Evolutionary conservation across 768 basidiomycete species (phyloP), one percentile per base, ranked within the genome.

Genomic region (Kondoa malvinella): DNA sequence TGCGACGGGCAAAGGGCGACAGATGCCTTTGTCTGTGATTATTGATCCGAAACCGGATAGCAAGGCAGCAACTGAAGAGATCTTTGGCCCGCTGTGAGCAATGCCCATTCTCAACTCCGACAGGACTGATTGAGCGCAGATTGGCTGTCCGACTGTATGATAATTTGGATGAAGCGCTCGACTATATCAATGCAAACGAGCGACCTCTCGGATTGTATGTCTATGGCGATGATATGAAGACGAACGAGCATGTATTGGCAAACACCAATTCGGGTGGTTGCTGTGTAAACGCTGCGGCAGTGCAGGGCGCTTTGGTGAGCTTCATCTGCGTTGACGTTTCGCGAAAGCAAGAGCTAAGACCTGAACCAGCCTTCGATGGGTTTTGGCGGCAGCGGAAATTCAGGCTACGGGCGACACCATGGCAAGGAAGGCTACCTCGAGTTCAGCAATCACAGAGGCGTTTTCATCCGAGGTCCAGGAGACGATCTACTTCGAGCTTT

Each of bases 261-360:
- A 64, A 64, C 62, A 64, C 62, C 29, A 64, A 64, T 25, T 34
- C 32, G 62, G n/a, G n/a, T n/a, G n/a, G n/a, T n/a, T n/a, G n/a
- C n/a, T n/a, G n/a, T n/a, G n/a, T n/a, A n/a, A n/a, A n/a, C n/a
- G n/a, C n/a, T n/a, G n/a, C n/a, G n/a, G n/a, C n/a, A n/a, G n/a
- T n/a, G n/a, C n/a, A n/a, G n/a, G n/a, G n/a, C n/a, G n/a, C n/a
- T n/a, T n/a, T n/a, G n/a, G n/a, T n/a, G n/a, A n/a, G n/a, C n/a
- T n/a, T n/a, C n/a, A n/a, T n/a, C n/a, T 29, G 59, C 29, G 32
- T 17, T 32, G 17, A 27, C 59, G 29, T 16, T 60, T 32, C 29
- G 32, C 8, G 59, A 16, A 16, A 29, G 59, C 8, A 32, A 27
- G 59, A 4, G 29, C 17, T 32, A 60, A 26, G 62, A 34, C 17